Base-by-base conservation (phyloP, 1,139 yeast species). In the Zygosaccharomyces sapae region DNA sequence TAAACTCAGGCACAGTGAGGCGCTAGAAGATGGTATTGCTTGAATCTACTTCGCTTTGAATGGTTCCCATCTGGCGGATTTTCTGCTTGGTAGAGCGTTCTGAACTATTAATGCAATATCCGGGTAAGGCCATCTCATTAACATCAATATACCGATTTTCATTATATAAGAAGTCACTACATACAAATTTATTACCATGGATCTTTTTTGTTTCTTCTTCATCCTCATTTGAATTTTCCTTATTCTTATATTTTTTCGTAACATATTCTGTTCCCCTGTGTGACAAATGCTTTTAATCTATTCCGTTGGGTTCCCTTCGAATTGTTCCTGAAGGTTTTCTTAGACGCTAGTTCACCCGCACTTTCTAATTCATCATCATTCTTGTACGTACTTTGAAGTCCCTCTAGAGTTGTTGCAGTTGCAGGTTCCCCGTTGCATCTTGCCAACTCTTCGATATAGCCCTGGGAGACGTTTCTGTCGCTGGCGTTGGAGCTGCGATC, bases 261-360 rank as follows among this genome's bases (percentile, higher is more conserved):
- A 44, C 57, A 54, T 22, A 60, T 57, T 40, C 56, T 58, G 48
- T 58, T 60, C 33, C 54, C 59, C 19, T 54, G 54, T 22, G 57
- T 52, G n/a, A 58, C 55, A 29, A 52, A 50, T 18, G 61, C 62
- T 39, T 56, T 57, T 18, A 60, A 45, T 44, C 55, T 54, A 42
- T 56, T 58, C 48, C 62, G 51, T 33, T 43, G 50, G 16, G 43
- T 43, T 43, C 38, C 44, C 29, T 48, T 44, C n/a, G 30, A n/a
- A 30, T 47, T 46, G 27, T 31, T 35, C 39, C 31, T 46, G 20
- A 20, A 19, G 25, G 12, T 33, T 13, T 33, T 37, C 13, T 25
- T 46, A 12, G 31, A 13, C 29, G 20, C 13, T 12, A 40, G 38
- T 5, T 44, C 42, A 9, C 18, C 16, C 16, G 30, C 7, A 4